These are phyloP conservation scores for Phytophthora hibernalis DNA, from an alignment of 352 stramenopile genomes.

Conservation along the genomic window DNA sequence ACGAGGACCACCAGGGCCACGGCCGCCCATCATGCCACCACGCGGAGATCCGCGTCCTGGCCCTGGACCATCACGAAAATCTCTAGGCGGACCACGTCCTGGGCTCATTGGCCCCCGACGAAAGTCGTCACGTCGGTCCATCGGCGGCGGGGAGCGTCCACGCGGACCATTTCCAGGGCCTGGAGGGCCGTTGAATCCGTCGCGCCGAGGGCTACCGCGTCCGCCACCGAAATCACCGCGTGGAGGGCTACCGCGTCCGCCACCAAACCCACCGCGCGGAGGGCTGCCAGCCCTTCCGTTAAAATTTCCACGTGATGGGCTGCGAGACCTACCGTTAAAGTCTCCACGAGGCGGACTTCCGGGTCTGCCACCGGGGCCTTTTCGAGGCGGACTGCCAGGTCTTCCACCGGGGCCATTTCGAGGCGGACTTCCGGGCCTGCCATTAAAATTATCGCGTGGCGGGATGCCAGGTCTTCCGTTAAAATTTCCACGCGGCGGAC, in stretches of 20 bases:
- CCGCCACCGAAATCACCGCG: conserved; percentile 19
- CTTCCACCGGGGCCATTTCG: conserved; percentile 7
- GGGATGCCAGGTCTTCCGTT: conserved; percentile 21
- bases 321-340: conserved; percentile 10
- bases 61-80: conserved; percentile 36
- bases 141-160: conserved; percentile 32
- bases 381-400: conserved; percentile 16
- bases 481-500: conserved; percentile 21
- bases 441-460: conserved; percentile 13
- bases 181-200: conserved; percentile 27
- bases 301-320: conserved; percentile 2
- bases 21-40: conserved; percentile 29
- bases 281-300: conserved; percentile 19
- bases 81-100: conserved; percentile 27
- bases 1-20: conserved; percentile 29
- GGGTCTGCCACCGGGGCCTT: conserved; percentile 16
- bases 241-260: conserved; percentile 19
- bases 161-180: conserved; percentile 14
- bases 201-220: conserved; percentile 24
- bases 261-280: conserved; percentile 17
- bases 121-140: conserved; percentile 27
- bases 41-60: conserved; percentile 36
- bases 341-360: conserved; percentile 6
- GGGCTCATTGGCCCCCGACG: conserved; percentile 35
- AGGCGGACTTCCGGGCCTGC: conserved; percentile 21